Evolutionary conservation across 1,284 basidiomycete species (phyloP).

Genomic region (Porodaedalea pini): DNA sequence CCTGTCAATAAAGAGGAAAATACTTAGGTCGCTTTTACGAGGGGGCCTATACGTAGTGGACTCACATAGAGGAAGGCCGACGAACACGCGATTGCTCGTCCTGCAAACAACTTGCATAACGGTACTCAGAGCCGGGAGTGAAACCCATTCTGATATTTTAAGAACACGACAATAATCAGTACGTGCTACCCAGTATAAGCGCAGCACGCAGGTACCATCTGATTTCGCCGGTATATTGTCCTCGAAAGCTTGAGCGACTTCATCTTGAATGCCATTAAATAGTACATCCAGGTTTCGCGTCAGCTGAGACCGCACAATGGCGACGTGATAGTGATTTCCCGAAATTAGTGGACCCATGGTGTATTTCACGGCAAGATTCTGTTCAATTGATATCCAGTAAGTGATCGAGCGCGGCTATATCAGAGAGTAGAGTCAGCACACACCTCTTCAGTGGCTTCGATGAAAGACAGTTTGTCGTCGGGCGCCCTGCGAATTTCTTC

Average conservation of each 20-base stretch:
- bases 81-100: conserved; percentile 36
- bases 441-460: conserved; percentile 29
- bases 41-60: no score
- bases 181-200: not conserved
- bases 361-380: conserved; percentile 6
- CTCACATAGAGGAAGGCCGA: conserved; percentile 40
- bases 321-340: conserved; percentile 21
- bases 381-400: not conserved
- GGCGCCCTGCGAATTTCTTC: conserved; percentile 35
- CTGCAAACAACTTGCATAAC: conserved; percentile 31
- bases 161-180: conserved; percentile 1
- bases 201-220: conserved; percentile 12
- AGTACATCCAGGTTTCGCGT: conserved; percentile 21
- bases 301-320: conserved; percentile 22
- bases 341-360: conserved; percentile 11
- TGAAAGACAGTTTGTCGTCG: conserved; percentile 34
- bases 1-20: not conserved
- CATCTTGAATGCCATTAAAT: conserved; percentile 23
- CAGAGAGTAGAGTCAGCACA: conserved; percentile 6
- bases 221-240: conserved; percentile 17
- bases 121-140: conserved; percentile 21
- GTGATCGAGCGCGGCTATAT: not conserved
- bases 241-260: conserved; percentile 21
- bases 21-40: no score
- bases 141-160: conserved; percentile 31